Evolutionary conservation across 2,329 filamentous ascomycete species (phyloP).

Genomic region (Pseudogymnoascus sp.): DNA sequence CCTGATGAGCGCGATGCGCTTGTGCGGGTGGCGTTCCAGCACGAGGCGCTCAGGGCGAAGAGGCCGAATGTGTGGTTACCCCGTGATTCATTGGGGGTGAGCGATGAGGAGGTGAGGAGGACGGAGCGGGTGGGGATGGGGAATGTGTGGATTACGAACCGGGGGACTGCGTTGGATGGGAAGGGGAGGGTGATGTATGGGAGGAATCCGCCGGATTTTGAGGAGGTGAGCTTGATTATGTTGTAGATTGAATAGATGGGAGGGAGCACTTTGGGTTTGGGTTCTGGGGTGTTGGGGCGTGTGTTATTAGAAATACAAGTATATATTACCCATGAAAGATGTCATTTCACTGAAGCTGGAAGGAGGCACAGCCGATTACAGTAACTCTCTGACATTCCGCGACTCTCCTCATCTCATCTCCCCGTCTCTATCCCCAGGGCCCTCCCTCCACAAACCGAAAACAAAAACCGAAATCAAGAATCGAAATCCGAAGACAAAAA

Average conservation of each 20-base stretch:
- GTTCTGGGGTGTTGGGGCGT: neutral
- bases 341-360: neutral
- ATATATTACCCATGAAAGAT: neutral
- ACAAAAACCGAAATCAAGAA: neutral
- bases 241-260: conserved; percentile 38
- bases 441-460: neutral
- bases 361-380: neutral
- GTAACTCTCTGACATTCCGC: neutral
- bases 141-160: conserved; percentile 81
- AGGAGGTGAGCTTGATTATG: conserved; percentile 77
- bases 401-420: neutral
- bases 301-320: neutral
- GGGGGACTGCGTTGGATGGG: conserved; percentile 76
- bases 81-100: conserved; percentile 75
- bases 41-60: conserved; percentile 72
- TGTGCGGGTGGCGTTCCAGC: conserved; percentile 79
- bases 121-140: conserved; percentile 48
- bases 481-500: neutral
- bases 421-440: neutral
- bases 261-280: neutral
- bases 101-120: conserved; percentile 76
- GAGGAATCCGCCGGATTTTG: conserved; percentile 80
- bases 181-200: conserved; percentile 78
- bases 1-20: conserved; percentile 82
- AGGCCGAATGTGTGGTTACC: conserved; percentile 90